A percentile compares a stretch with the other conserved stretches of the same genome.
phyloP scores from a whole-genome alignment of 2,329 filamentous ascomycete species.

The Fusarium ramigenum region DNA sequence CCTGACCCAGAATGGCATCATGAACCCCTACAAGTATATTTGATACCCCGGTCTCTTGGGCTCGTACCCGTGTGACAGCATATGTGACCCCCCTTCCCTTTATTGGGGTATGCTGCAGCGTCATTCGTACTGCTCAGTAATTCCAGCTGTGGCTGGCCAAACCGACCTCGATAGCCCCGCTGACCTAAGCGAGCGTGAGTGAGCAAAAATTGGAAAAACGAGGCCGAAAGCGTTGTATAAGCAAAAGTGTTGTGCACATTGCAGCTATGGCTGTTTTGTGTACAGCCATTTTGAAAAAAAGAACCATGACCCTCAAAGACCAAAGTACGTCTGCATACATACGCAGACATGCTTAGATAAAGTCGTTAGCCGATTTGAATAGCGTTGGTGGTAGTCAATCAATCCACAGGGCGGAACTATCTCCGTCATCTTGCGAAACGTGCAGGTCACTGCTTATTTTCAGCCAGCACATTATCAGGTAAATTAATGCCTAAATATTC shows the following conservation, averaged over 20 bases:
- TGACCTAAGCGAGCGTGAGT: background rate
- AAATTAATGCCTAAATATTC: background rate
- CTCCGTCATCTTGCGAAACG: background rate
- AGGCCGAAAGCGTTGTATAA: background rate
- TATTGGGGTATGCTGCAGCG: slow-evolving; percentile 9
- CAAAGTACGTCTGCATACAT: background rate
- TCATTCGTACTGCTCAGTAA: slow-evolving; percentile 16
- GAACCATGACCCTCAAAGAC: background rate
- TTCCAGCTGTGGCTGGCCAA: slow-evolving; percentile 1
- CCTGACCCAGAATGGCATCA: slow-evolving; percentile 82
- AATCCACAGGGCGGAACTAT: slow-evolving; percentile 9
- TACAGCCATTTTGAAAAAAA: background rate
- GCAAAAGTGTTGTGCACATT: background rate
- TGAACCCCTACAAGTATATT: slow-evolving; percentile 99
- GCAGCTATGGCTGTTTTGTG: background rate
- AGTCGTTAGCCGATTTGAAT: background rate
- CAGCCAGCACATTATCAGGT: background rate
- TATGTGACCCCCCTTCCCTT: slow-evolving; percentile 13
- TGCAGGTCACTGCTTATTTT: background rate
- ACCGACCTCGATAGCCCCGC: background rate
- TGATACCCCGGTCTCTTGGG: slow-evolving; percentile 44
- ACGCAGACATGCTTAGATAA: background rate
- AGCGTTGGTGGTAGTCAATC: background rate
- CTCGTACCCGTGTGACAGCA: slow-evolving; percentile 23
- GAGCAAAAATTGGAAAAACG: background rate